Evolutionary conservation across 208 protist species (phyloP).

Genomic region (Crithidia brevicula): DNA sequence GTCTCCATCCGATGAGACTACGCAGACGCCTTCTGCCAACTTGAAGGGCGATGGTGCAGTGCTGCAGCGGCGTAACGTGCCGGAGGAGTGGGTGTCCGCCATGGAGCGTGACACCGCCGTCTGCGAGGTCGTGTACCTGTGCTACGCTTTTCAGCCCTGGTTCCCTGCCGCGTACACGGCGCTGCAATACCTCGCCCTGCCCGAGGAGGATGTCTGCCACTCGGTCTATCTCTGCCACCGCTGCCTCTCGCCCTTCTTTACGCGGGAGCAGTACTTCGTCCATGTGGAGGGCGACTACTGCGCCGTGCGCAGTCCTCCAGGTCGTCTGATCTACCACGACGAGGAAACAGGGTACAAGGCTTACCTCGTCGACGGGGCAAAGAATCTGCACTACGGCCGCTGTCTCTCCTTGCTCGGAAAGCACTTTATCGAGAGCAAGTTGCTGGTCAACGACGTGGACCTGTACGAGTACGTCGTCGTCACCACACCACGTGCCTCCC

Average conservation of each 20-base stretch:
- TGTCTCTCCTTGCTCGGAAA: slow-evolving; percentile 67
- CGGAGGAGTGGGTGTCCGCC: slow-evolving; percentile 50
- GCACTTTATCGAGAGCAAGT: slow-evolving; percentile 75
- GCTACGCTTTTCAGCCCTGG: slow-evolving; percentile 71
- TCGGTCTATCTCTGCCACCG: slow-evolving; percentile 74
- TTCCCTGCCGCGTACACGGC: slow-evolving; percentile 55
- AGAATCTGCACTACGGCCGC: slow-evolving; percentile 66
- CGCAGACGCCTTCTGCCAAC: too few relatives aligned
- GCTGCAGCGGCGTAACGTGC: slow-evolving; percentile 9
- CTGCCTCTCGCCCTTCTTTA: slow-evolving; percentile 71
- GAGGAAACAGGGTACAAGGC: slow-evolving; percentile 35
- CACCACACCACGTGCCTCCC: slow-evolving; percentile 45
- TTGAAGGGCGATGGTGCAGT: too few relatives aligned
- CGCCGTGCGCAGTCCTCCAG: slow-evolving; percentile 42
- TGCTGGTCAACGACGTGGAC: slow-evolving; percentile 73
- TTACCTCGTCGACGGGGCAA: slow-evolving; percentile 67
- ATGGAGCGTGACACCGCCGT: slow-evolving; percentile 63
- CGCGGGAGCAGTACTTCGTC: slow-evolving; percentile 39
- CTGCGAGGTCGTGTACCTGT: slow-evolving; percentile 71
- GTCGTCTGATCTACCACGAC: slow-evolving; percentile 60
- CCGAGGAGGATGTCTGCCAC: slow-evolving; percentile 67
- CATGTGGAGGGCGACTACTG: slow-evolving; percentile 66
- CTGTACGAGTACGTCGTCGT: slow-evolving; percentile 79
- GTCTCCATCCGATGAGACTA: too few relatives aligned
- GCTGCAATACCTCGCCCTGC: slow-evolving; percentile 54